Conservation (phyloP, 495 filamentous ascomycete genomes). For the Penicillium psychrofluorescens region DNA sequence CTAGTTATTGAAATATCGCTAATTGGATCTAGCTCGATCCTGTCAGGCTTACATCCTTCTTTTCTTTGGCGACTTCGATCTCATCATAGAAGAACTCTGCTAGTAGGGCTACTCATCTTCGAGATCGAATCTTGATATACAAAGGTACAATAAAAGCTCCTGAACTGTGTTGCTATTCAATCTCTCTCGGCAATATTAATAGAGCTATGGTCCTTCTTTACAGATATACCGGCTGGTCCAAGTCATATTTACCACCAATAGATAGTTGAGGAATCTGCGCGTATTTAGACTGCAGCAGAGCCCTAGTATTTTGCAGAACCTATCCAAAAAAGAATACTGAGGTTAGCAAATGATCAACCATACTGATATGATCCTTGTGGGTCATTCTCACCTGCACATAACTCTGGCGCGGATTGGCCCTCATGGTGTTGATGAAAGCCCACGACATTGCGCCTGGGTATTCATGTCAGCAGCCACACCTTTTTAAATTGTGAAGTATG, state of each 20-base stretch:
- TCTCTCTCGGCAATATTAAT: no score
- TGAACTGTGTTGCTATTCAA: no score
- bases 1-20: no score
- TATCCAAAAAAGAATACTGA: constrained; percentile 2
- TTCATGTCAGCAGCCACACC: no score
- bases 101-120: no score
- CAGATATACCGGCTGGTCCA: constrained; percentile 27
- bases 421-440: constrained; percentile 48
- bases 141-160: no score
- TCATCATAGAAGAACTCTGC: no score
- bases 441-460: constrained; percentile 45
- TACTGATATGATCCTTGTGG: not conserved
- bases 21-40: no score
- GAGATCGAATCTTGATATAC: no score
- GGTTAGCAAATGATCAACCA: no score
- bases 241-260: constrained; percentile 35
- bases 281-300: constrained; percentile 38
- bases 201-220: not conserved
- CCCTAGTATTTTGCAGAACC: constrained; percentile 43
- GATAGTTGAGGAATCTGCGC: constrained; percentile 49
- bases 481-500: not conserved
- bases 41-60: no score
- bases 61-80: no score
- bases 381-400: constrained; percentile 38
- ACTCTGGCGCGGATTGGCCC: constrained; percentile 38